Percentiles rank a stretch among this genome's conserved stretches.
These are phyloP conservation scores for Calocybe indica DNA, from an alignment of 768 basidiomycete genomes.

Conservation along the genomic window DNA sequence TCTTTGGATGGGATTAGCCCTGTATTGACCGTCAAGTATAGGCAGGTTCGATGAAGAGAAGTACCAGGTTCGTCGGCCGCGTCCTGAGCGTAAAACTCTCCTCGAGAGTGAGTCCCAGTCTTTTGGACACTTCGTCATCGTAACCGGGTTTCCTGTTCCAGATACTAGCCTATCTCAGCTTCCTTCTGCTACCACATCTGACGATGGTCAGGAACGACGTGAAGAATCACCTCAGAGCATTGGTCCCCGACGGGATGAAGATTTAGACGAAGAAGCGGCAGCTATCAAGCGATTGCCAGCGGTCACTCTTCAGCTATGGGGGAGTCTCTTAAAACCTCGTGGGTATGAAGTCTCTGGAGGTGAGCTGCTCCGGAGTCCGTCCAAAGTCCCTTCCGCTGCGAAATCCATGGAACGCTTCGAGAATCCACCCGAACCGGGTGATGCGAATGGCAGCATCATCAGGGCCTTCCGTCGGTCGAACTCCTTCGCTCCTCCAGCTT, in stretches of 20 bases:
- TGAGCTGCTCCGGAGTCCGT: conserved; percentile 56
- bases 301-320: conserved; percentile 66
- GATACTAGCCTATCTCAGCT: conserved; percentile 15
- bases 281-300: conserved; percentile 53
- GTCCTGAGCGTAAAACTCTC: conserved; percentile 46
- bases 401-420: conserved; percentile 10
- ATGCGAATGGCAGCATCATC: conserved; percentile 36
- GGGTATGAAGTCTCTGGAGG: conserved; percentile 60
- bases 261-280: conserved; percentile 54
- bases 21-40: conserved; percentile 13
- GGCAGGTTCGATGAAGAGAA: conserved; percentile 59
- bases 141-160: conserved; percentile 6
- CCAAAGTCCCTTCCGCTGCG: conserved; percentile 27
- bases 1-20: neutral
- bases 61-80: conserved; percentile 55
- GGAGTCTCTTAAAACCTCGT: conserved; percentile 56
- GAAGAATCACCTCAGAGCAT: no score
- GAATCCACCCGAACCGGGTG: conserved; percentile 7
- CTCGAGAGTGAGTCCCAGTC: neutral
- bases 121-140: no score
- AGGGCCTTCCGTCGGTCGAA: conserved; percentile 57
- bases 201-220: conserved; percentile 3
- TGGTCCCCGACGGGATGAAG: conserved; percentile 15
- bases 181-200: conserved; percentile 14
- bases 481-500: conserved; percentile 49